A percentile compares a stretch with the other conserved stretches of the same genome.
phyloP scores from a whole-genome alignment of 345 rosid genomes.

The Citrus reticulata region DNA sequence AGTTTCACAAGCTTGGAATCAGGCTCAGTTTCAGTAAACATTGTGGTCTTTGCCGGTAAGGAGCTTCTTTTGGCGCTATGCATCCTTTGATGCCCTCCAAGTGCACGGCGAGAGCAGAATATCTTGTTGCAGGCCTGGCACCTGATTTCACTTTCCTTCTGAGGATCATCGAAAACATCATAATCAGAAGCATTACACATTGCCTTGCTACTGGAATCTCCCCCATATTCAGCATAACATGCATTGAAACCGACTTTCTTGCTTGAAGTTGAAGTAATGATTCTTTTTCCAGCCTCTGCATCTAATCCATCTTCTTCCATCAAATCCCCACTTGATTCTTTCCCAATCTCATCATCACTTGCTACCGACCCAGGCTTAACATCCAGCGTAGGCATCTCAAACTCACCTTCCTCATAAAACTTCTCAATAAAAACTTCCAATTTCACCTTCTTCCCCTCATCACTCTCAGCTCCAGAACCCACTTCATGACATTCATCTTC shows the following conservation, averaged over 20 bases:
- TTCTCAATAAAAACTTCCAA: conserved; percentile 11
- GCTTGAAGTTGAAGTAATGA: conserved; percentile 12
- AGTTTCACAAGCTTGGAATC: conserved; percentile 7
- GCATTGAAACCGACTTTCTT: conserved; percentile 14
- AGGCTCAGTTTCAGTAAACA: conserved; percentile 15
- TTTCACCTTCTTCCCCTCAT: conserved; percentile 9
- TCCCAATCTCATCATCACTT: conserved; percentile 10
- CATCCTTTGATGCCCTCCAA: conserved; percentile 64
- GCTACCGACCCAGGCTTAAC: conserved; percentile 9
- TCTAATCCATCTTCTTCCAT: conserved; percentile 15
- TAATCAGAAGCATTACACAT: neutral
- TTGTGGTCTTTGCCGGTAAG: conserved; percentile 10
- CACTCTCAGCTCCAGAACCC: conserved; percentile 10
- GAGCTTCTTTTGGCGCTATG: conserved; percentile 34
- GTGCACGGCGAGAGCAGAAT: conserved; percentile 48
- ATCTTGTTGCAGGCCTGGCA: conserved; percentile 53
- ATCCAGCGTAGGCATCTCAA: conserved; percentile 13
- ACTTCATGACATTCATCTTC: conserved; percentile 7
- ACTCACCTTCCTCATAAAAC: neutral
- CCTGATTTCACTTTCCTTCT: conserved; percentile 19
- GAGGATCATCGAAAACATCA: conserved; percentile 6
- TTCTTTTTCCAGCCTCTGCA: conserved; percentile 10
- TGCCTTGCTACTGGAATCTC: neutral
- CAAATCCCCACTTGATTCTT: conserved; percentile 16
- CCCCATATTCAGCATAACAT: conserved; percentile 13